phyloP scores from a whole-genome alignment of 768 basidiomycete genomes.

The Lactarius vividus region DNA sequence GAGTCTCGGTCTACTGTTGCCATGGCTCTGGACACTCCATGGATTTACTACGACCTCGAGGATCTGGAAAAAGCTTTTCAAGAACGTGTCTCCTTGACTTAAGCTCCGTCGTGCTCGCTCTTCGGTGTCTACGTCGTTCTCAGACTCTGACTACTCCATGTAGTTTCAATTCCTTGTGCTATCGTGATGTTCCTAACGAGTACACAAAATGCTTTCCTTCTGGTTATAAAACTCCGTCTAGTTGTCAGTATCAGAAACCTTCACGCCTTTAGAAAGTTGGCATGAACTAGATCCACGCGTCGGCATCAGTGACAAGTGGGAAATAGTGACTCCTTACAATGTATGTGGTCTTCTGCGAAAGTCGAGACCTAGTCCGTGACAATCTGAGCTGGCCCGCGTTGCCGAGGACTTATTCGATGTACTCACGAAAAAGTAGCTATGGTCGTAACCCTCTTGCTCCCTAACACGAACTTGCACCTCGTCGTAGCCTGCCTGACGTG shows the following conservation, averaged over 20 bases:
- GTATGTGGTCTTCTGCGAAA: slow-evolving; percentile 85
- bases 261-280: slow-evolving; percentile 79
- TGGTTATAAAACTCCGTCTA: not conserved
- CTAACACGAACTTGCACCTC: slow-evolving; percentile 76
- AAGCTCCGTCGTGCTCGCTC: not conserved
- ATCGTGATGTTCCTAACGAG: slow-evolving; percentile 10
- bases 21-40: slow-evolving; percentile 56
- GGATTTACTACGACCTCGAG: slow-evolving; percentile 63
- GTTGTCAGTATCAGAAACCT: slow-evolving; percentile 3
- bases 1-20: slow-evolving; percentile 60
- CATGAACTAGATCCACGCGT: slow-evolving; percentile 61
- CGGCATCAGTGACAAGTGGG: slow-evolving; percentile 28
- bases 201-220: slow-evolving; percentile 7
- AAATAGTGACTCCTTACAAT: slow-evolving; percentile 48
- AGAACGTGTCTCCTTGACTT: slow-evolving; percentile 43
- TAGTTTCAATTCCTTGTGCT: slow-evolving; percentile 20
- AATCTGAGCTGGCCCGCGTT: slow-evolving; percentile 1
- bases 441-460: slow-evolving; percentile 81
- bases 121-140: not conserved
- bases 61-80: slow-evolving; percentile 62
- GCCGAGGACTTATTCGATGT: not conserved
- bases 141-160: slow-evolving; percentile 8
- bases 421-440: slow-evolving; percentile 83
- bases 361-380: slow-evolving; percentile 67
- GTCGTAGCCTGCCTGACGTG: slow-evolving; percentile 68